Base-by-base conservation (phyloP, 306 rosid genomes). In the Lathyrus aphaca region DNA sequence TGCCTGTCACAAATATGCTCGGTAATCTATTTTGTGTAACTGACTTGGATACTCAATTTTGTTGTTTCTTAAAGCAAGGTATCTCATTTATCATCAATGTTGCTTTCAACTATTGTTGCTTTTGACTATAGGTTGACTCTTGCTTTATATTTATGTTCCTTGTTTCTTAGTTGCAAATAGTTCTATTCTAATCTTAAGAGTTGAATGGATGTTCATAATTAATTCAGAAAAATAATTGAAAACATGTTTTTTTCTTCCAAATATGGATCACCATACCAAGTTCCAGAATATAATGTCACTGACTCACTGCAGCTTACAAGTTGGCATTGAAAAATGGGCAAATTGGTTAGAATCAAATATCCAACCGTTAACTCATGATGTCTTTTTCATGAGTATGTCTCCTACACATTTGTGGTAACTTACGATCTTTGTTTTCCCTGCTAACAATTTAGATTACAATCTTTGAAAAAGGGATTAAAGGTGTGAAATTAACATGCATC, bases 401-500 rank as follows among this genome's bases (percentile, higher is more conserved):
- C 98, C 97, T 39, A 90, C 95, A 51, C 98, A 94, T 77, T 58
- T 88, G 1, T 94, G 97, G 98, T 88, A 39, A 88, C 92, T 30
- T 54, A 19, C 51, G 17, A 19, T 4, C 49, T 37, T 4, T 18
- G 35, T 35, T 10, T 8, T 39, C 44, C 44, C 13, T 9, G 38
- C 9, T 32, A 32, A 32, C 9, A 32, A 9, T 32, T 32, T 5
- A 32, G 8, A 30, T 30, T 30, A 30, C 35, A 32, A 32, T 32
- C 38, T 32, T 32, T 6, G 8, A 5, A 32, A 32, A 32, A 32
- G 9, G 38, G 38, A 32, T 6, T 32, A 14, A 39, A 39, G 4
- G 44, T 39, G 12, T 39, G 56, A 16, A 6, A 48, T 19, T 15
- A 16, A 16, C 54, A 48, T 48, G 54, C 23, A n/a, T n/a, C n/a